A percentile compares a stretch with the other conserved stretches of the same genome.
Evolutionary conservation across 805 yeast species (phyloP).

Genomic region (Saccharomycopsis sp.): DNA sequence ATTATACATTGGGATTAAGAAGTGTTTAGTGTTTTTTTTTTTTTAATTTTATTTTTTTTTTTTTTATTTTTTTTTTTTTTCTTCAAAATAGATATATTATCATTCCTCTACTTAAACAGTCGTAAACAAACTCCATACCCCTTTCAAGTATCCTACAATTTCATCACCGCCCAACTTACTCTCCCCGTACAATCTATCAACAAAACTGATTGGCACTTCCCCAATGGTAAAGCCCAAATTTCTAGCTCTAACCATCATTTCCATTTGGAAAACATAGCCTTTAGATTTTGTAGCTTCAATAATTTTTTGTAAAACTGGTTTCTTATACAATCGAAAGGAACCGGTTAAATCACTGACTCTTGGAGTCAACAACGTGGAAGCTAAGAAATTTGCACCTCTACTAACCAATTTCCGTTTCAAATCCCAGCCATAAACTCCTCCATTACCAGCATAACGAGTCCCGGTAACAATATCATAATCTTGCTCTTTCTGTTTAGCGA

Average conservation of each 20-base stretch:
- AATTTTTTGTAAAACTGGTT: conserved; percentile 56
- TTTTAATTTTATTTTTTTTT: no score
- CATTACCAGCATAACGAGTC: conserved; percentile 73
- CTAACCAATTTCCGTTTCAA: conserved; percentile 70
- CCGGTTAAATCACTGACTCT: conserved; percentile 71
- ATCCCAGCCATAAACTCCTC: conserved; percentile 84
- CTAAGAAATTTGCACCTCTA: conserved; percentile 75
- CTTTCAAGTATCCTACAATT: conserved; percentile 69
- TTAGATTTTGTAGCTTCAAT: conserved; percentile 63
- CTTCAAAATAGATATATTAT: no score
- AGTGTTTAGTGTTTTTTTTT: no score
- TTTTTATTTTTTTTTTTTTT: no score
- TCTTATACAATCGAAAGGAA: conserved; percentile 67
- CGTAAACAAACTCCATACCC: conserved; percentile 65
- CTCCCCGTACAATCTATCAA: conserved; percentile 74
- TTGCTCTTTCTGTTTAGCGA: conserved; percentile 47
- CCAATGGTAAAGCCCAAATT: conserved; percentile 66
- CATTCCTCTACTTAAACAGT: conserved; percentile 35
- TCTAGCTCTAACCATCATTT: conserved; percentile 79
- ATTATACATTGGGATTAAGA: neutral
- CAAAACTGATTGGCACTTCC: conserved; percentile 74
- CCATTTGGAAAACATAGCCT: conserved; percentile 85
- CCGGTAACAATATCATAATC: conserved; percentile 40
- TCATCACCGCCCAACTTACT: conserved; percentile 76
- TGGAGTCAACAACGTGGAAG: conserved; percentile 65